A percentile compares a stretch with the other conserved stretches of the same genome.
Conservation (phyloP, 257 asterid genomes). For the Plantago major region DNA sequence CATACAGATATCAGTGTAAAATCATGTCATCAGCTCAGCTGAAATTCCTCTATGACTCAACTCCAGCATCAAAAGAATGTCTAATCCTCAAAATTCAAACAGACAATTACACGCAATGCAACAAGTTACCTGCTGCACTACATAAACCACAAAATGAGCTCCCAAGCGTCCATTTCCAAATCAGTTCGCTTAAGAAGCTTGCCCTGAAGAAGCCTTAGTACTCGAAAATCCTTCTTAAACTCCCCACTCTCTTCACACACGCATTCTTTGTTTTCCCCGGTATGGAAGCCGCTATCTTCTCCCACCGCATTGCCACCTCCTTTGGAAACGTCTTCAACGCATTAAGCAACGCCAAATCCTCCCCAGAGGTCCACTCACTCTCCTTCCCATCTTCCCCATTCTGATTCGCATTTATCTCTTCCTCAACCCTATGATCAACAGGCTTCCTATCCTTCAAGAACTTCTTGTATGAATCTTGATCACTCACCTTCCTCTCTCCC, state of each 20-base stretch:
- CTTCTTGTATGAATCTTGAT: constrained; percentile 66
- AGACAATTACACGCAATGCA: background rate
- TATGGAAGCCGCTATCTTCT: constrained; percentile 81
- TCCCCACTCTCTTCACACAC: constrained; percentile 69
- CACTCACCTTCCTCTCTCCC: constrained; percentile 58
- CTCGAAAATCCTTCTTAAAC: constrained; percentile 87
- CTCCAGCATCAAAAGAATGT: constrained; percentile 10
- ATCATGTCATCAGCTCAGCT: constrained; percentile 19
- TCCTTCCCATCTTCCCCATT: constrained; percentile 31
- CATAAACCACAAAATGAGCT: background rate
- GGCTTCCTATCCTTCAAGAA: constrained; percentile 69
- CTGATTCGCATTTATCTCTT: constrained; percentile 26
- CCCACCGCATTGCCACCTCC: constrained; percentile 92
- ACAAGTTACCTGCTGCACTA: background rate
- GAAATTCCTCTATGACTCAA: background rate
- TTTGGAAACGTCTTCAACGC: constrained; percentile 85
- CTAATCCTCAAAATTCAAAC: constrained; percentile 12
- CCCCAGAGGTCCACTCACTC: constrained; percentile 65
- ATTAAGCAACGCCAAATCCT: constrained; percentile 87
- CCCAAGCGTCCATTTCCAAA: background rate
- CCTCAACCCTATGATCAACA: constrained; percentile 39
- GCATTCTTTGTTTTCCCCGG: constrained; percentile 77
- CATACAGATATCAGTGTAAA: constrained; percentile 8
- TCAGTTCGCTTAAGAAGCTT: constrained; percentile 30
- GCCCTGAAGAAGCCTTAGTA: constrained; percentile 52